Base-by-base conservation (phyloP, 2,329 filamentous ascomycete genomes). In the Xylariales sp. region DNA sequence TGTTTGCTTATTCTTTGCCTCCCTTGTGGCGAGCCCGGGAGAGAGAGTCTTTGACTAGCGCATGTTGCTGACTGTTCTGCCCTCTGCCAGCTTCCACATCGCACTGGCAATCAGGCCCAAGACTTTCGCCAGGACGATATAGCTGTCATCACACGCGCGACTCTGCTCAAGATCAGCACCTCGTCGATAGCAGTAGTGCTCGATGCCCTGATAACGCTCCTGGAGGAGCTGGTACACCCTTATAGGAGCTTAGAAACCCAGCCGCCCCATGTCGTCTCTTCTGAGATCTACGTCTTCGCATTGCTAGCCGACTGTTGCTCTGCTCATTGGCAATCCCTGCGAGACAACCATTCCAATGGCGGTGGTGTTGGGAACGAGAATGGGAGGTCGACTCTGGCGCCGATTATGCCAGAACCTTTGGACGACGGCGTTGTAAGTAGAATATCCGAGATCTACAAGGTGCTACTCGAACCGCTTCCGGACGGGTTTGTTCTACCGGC, bases 251-350 rank as follows among this genome's bases (percentile, higher is more conserved):
- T 76, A 41, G 60, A 69, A 33, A 61, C 65, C 16, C 78, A 81
- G 51, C 78, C 80, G 2, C 63, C 69, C 27, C 76, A 82, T 53
- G 69, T 85, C 38, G 63, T 84, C 22, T 69, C 78, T 34, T 84
- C 82, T 14, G 80, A 85, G 57, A 64, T 80, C 35, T 84, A 81
- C 51, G 65, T 84, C n/a, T 60, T 84, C 37, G 71, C 75, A 35
- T 65, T 85, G 31, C 69, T 80, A 25, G 77, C 80, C 54, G 80
- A 84, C 53, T 85, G 81, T 55, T 84, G 79, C 51, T 70, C 73
- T 38, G 72, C 74, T 40, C 73, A 81, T 55, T 84, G 80, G 79
- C 62, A 71, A 20, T 61, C 65, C 28, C 55, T 72, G 31, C 62
- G 67, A 42, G 53, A 51, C 22, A 48, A 51, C 15, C 46, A 24